Percentiles rank a stretch among this genome's conserved stretches.
phyloP scores from a whole-genome alignment of 495 filamentous ascomycete species.

The Penicillium waksmanii region DNA sequence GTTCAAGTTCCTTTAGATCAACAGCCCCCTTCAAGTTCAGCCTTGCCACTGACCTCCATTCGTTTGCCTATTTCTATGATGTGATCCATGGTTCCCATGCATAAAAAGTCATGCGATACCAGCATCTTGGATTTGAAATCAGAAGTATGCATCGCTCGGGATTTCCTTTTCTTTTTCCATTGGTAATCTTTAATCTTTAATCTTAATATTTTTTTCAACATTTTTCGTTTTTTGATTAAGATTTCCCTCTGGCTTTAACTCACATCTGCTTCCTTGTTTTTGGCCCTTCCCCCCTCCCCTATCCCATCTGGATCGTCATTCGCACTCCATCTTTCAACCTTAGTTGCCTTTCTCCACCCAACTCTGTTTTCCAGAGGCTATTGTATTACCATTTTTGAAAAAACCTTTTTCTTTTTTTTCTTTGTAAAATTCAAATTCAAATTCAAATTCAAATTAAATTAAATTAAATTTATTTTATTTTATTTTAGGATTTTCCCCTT shows the following conservation, averaged over 20 bases:
- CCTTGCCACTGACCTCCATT: constrained; percentile 5
- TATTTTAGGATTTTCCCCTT: neutral
- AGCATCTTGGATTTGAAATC: constrained; percentile 23
- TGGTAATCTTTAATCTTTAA: constrained; percentile 1
- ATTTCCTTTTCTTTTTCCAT: neutral
- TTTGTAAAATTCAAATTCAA: neutral
- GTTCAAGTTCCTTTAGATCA: neutral
- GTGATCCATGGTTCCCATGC: constrained; percentile 29
- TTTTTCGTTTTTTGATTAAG: neutral
- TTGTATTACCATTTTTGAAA: constrained; percentile 21
- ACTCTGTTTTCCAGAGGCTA: constrained; percentile 28
- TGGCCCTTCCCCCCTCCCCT: constrained; percentile 8
- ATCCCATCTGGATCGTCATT: constrained; percentile 26
- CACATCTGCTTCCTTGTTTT: constrained; percentile 14
- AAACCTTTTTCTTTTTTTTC: constrained; percentile 13
- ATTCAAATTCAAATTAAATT: neutral
- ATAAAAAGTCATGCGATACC: constrained; percentile 21
- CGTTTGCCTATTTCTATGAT: constrained; percentile 2
- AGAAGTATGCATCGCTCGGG: constrained; percentile 9
- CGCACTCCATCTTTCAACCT: constrained; percentile 26
- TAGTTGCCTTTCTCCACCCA: constrained; percentile 28
- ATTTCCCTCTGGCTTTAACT: constrained; percentile 4
- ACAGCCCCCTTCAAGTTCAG: constrained; percentile 3
- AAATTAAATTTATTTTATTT: too few species aligned
- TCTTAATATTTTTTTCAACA: neutral